Evolutionary conservation across 306 rosid genomes (phyloP).

Genomic region (Pyrus bretschneideri): DNA sequence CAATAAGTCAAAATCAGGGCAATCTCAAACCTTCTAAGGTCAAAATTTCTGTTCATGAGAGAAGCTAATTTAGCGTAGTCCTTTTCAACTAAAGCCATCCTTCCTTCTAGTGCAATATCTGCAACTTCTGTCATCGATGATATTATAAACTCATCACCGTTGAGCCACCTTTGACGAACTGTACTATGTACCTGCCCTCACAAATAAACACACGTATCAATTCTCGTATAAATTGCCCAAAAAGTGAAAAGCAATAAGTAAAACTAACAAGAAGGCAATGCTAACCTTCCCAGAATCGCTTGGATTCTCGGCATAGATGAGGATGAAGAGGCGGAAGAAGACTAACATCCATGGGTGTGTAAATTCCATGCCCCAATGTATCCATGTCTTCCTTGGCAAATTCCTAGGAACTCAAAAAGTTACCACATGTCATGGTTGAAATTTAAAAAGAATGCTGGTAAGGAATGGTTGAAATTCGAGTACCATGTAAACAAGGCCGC

Average conservation of each 20-base stretch:
- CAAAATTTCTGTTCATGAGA: constrained; percentile 79
- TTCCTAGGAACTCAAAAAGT: constrained; percentile 35
- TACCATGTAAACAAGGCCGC: constrained; percentile 88
- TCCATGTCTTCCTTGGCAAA: constrained; percentile 76
- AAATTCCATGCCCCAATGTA: constrained; percentile 60
- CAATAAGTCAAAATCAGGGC: background rate
- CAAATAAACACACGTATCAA: background rate
- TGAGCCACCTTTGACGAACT: constrained; percentile 81
- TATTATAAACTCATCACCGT: constrained; percentile 69
- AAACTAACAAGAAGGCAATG: background rate
- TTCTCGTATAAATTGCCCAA: background rate
- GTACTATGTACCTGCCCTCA: constrained; percentile 68
- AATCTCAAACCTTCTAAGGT: constrained; percentile 61
- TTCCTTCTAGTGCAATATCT: constrained; percentile 66
- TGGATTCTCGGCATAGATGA: constrained; percentile 78
- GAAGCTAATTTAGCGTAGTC: constrained; percentile 56
- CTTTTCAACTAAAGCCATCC: constrained; percentile 44
- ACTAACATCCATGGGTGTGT: constrained; percentile 63
- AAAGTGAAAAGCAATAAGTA: background rate
- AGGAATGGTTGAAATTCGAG: background rate
- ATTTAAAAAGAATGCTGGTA: background rate
- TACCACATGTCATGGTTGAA: background rate
- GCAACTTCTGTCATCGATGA: constrained; percentile 79
- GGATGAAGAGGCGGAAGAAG: constrained; percentile 80
- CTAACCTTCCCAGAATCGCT: constrained; percentile 98